Base-by-base conservation (phyloP, 352 stramenopile species). In the Phytophthora aleatoria region DNA sequence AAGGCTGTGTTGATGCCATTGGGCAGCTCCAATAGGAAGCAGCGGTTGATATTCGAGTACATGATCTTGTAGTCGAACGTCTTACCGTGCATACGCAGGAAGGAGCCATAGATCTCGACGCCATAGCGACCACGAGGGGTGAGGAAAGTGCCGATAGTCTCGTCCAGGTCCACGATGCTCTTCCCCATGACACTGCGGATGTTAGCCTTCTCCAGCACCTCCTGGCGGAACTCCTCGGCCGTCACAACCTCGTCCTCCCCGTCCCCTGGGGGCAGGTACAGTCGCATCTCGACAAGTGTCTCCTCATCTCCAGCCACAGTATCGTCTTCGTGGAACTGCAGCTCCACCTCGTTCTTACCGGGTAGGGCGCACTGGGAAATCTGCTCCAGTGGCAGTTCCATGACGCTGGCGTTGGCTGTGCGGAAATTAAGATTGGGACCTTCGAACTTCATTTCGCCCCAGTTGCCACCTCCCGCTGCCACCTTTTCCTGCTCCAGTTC, bases 41-140 rank as follows among this genome's bases (percentile, higher is more conserved):
- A 96, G 28, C 97, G 91, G 62, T 97, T 98, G 73, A 99, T 99
- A 76, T 99, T 98, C 54, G 98, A 97, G 86, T 99, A 99, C 80
- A 97, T 94, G 73, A 99, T 99, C 83, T 99, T 99, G 91, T 99
- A 99, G 87, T 99, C 97, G 77, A 99, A 99, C 65, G 97, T 99
- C 69, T 97, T 97, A 71, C 96, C 96, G 62, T 96, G 85, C 86
- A 99, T 99, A 49, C 97, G 95, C 67, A 99, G 79, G 76, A 99
- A 99, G 9, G 87, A 95, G 50, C 86, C 85, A 81, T 99, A 99
- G 73, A 99, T 94, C 78, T 99, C 96, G 57, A 99, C 95, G 6
- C 87, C 91, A 67, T 99, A 99, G 62, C 96, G 89, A 43, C 98
- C 98, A 54, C 98, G 86, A 38, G 98, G 98, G 33, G 96, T 99